Evolutionary conservation across 441 rosid species (phyloP), one percentile per base, ranked within the genome.

Genomic region (Cnidoscolus chayamansa): DNA sequence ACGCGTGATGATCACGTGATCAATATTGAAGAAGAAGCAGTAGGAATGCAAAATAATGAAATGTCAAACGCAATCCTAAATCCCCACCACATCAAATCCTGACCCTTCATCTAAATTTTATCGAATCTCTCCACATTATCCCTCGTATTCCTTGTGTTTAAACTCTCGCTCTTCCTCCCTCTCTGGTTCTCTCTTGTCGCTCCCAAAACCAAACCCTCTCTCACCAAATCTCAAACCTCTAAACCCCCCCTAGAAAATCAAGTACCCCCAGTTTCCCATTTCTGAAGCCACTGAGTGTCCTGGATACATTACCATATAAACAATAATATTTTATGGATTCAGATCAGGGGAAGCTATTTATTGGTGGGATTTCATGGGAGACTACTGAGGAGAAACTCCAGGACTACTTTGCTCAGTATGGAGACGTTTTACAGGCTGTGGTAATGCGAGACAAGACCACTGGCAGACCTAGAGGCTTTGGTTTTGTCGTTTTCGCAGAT

Each of bases 351-450:
- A 94, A 94, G 89, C 87, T 94, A 10, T 92, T 94, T 79, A 85
- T 94, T 78, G 97, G 98, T 43, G 98, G 98, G 78, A 92, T 94
- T 77, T 94, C 98, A 48, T 92, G 97, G 98, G 98, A 94, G 71
- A 94, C 98, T 0, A 76, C 78, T 68, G 97, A 94, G 81, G 96
- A 90, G 15, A 85, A 79, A 76, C 87, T 94, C 48, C 81, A 77
- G 43, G 97, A 92, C 31, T 87, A 94, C 83, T 94, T 94, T 67
- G 25, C 80, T 64, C 89, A 84, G 62, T 94, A 82, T 73, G 97
- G 97, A 1, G 94, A 92, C 51, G 90, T 94, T 63, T 43, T 83
- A 58, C 90, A 94, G 84, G 80, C 96, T 4, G 91, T 84, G 4
- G 96, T 94, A n/a, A 90, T 92, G 97, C 81, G 87, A 11, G 98